A percentile compares a stretch with the other conserved stretches of the same genome.
phyloP scores from a whole-genome alignment of 345 rosid species.

The Sisymbrium altissimum region DNA sequence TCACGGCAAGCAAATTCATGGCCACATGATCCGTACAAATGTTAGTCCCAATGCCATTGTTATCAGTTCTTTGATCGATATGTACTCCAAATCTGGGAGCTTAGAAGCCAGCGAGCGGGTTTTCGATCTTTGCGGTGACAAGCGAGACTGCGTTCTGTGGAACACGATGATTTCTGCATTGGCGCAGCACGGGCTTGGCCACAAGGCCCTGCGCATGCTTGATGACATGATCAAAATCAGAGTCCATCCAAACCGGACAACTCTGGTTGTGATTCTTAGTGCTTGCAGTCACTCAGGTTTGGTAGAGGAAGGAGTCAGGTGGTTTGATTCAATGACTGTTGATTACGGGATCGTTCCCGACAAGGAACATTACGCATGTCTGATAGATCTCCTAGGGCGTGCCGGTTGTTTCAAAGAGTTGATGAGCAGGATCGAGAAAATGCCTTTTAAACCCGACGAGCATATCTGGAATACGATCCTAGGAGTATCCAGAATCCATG shows the following conservation, averaged over 20 bases:
- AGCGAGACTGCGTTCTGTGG: conserved; percentile 63
- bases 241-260: conserved; percentile 55
- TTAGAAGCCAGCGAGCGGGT: conserved; percentile 46
- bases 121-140: conserved; percentile 42
- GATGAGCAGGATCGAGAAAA: conserved; percentile 43
- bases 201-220: conserved; percentile 47
- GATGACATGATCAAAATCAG: conserved; percentile 49
- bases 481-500: conserved; percentile 54
- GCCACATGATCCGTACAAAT: conserved; percentile 47
- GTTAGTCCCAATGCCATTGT: conserved; percentile 59
- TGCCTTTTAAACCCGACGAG: conserved; percentile 48
- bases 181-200: conserved; percentile 70
- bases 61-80: conserved; percentile 73
- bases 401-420: conserved; percentile 53
- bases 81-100: conserved; percentile 75
- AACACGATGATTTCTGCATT: conserved; percentile 81
- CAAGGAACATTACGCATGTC: conserved; percentile 72
- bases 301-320: conserved; percentile 54
- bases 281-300: conserved; percentile 78
- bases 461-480: conserved; percentile 53
- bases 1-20: conserved; percentile 73
- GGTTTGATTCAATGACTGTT: conserved; percentile 47
- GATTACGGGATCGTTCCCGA: conserved; percentile 49
- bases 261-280: conserved; percentile 55
- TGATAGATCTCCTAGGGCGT: conserved; percentile 72